A percentile compares a stretch with the other conserved stretches of the same genome.
These are phyloP conservation scores for Inga oerstediana DNA, from an alignment of 306 rosid genomes.

Conservation along the genomic window DNA sequence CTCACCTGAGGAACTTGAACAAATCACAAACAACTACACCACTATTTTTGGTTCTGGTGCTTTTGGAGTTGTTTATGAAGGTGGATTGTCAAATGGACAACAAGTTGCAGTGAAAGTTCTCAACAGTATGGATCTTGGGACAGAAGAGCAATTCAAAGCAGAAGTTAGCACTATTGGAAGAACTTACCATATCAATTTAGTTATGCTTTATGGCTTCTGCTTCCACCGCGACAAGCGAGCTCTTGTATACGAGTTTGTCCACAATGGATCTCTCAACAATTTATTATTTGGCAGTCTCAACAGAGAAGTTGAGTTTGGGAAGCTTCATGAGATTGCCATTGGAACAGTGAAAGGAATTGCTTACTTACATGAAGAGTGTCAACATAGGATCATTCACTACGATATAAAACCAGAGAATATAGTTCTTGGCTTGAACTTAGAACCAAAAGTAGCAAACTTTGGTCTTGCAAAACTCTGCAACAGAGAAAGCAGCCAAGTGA, in stretches of 20 bases:
- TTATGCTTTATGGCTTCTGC: constrained; percentile 53
- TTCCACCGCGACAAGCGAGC: constrained; percentile 42
- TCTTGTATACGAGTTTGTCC: constrained; percentile 48
- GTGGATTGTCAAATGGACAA: constrained; percentile 39
- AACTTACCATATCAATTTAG: constrained; percentile 50
- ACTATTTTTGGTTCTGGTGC: constrained; percentile 52
- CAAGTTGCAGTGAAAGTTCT: constrained; percentile 55
- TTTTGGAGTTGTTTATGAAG: constrained; percentile 47
- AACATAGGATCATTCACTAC: constrained; percentile 48
- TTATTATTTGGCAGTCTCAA: constrained; percentile 36
- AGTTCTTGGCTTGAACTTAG: constrained; percentile 43
- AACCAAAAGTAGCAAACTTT: constrained; percentile 53
- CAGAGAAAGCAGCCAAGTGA: constrained; percentile 30
- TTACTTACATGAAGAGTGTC: constrained; percentile 52
- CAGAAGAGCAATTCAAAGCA: constrained; percentile 53
- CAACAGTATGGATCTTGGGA: constrained; percentile 33
- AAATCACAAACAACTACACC: constrained; percentile 35
- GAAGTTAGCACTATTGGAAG: constrained; percentile 60
- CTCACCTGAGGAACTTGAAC: constrained; percentile 39
- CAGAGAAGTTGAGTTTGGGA: constrained; percentile 31
- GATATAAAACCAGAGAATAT: constrained; percentile 53
- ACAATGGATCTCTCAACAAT: constrained; percentile 41
- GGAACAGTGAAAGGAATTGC: constrained; percentile 58
- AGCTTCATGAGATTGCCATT: constrained; percentile 46
- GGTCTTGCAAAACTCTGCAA: constrained; percentile 48